phyloP scores from a whole-genome alignment of 345 rosid species.

The Brassica carinata region DNA sequence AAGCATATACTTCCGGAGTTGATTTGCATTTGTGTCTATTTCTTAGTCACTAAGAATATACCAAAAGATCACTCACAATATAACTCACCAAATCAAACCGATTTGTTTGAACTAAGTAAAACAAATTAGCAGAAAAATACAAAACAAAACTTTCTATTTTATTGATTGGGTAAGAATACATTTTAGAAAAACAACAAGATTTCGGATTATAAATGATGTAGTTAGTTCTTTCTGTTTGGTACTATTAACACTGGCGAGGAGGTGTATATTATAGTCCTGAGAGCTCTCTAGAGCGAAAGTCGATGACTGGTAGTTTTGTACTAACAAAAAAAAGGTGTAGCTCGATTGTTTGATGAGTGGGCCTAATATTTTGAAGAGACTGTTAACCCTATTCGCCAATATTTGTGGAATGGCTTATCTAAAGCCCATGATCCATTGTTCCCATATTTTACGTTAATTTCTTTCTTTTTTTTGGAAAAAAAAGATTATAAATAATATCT shows the following conservation, averaged over 20 bases:
- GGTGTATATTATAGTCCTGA: background rate
- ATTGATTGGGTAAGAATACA: background rate
- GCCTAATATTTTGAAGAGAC: background rate
- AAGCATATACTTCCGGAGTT: conserved; percentile 25
- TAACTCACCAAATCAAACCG: conserved; percentile 1
- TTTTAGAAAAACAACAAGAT: background rate
- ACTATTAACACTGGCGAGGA: background rate
- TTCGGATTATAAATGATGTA: background rate
- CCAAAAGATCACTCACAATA: conserved; percentile 26
- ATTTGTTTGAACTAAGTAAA: background rate
- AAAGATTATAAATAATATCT: too few species aligned
- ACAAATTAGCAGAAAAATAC: background rate
- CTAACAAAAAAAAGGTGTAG: background rate
- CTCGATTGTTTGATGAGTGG: background rate
- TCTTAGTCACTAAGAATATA: conserved; percentile 44
- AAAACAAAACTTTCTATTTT: background rate
- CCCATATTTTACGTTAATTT: background rate
- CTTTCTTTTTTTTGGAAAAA: too few species aligned
- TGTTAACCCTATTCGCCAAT: background rate
- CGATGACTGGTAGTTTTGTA: background rate
- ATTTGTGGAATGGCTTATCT: background rate
- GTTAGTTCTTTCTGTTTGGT: background rate
- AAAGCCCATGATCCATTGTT: conserved; percentile 1
- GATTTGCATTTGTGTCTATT: conserved; percentile 26
- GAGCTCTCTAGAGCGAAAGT: too few species aligned